A percentile compares a stretch with the other conserved stretches of the same genome.
Conservation (phyloP, 2,329 filamentous ascomycete genomes). For the Orbilia oligospora region DNA sequence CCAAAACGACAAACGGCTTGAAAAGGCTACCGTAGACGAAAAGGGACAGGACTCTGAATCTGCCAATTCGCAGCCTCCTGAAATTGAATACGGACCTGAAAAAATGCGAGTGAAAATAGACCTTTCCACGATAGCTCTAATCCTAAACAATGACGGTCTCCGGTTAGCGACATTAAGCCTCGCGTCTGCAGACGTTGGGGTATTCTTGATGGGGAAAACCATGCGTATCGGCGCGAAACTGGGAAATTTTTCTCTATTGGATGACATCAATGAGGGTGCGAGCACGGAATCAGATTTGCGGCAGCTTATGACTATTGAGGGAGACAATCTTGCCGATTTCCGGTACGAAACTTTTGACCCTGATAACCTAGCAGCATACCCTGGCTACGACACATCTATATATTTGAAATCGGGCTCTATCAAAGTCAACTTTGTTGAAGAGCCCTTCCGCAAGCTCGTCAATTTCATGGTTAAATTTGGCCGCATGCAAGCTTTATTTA, state of each 20-base stretch:
- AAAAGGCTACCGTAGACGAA: slow-evolving; percentile 66
- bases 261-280: slow-evolving; percentile 93
- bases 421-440: slow-evolving; percentile 96
- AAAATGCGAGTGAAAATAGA: slow-evolving; percentile 95
- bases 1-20: slow-evolving; percentile 70
- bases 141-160: slow-evolving; percentile 97
- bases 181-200: slow-evolving; percentile 89
- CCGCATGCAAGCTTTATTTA: slow-evolving; percentile 99
- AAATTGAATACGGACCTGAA: slow-evolving; percentile 69
- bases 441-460: slow-evolving; percentile 97
- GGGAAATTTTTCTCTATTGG: slow-evolving; percentile 88
- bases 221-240: slow-evolving; percentile 90
- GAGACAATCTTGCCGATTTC: slow-evolving; percentile 95
- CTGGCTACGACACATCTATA: slow-evolving; percentile 93
- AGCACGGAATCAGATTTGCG: slow-evolving; percentile 84
- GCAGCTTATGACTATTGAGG: slow-evolving; percentile 92
- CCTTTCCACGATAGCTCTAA: slow-evolving; percentile 90
- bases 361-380: slow-evolving; percentile 79
- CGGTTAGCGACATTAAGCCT: slow-evolving; percentile 92
- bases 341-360: slow-evolving; percentile 95
- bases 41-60: slow-evolving; percentile 64
- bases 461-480: slow-evolving; percentile 98
- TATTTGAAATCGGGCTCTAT: slow-evolving; percentile 92
- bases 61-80: slow-evolving; percentile 61
- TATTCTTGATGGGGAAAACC: slow-evolving; percentile 86